phyloP scores from a whole-genome alignment of 306 rosid species.

The Quercus mongolica region DNA sequence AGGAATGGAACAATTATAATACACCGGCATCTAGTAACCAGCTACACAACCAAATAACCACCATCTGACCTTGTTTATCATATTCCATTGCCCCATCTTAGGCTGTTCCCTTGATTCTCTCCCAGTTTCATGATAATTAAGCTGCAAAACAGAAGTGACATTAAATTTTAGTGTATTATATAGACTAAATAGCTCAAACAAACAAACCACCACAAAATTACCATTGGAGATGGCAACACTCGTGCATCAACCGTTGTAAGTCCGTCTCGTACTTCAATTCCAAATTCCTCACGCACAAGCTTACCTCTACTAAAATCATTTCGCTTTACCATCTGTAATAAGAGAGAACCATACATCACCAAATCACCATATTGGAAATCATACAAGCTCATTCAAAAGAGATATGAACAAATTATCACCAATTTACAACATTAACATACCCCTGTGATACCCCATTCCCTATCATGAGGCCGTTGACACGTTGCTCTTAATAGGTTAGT shows the following conservation, averaged over 20 bases:
- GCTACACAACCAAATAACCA: too few species aligned
- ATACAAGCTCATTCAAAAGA: background rate
- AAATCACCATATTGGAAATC: background rate
- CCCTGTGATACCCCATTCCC: slow-evolving; percentile 2
- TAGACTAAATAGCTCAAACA: background rate
- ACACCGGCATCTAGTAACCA: background rate
- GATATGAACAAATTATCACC: background rate
- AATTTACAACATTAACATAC: background rate
- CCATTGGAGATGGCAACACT: slow-evolving; percentile 47
- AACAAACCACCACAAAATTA: background rate
- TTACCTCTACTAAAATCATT: background rate
- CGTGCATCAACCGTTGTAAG: slow-evolving; percentile 37
- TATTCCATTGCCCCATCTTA: slow-evolving; percentile 78
- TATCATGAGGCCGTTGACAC: slow-evolving; percentile 30
- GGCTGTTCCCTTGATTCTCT: slow-evolving; percentile 47
- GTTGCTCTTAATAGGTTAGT: slow-evolving; percentile 35
- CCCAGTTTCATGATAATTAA: slow-evolving; percentile 52
- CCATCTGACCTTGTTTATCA: slow-evolving; percentile 65
- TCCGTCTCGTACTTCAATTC: slow-evolving; percentile 15
- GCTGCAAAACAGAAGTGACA: slow-evolving; percentile 32
- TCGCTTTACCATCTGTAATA: slow-evolving; percentile 1
- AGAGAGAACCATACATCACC: background rate
- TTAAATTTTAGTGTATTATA: background rate
- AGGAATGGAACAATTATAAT: background rate
- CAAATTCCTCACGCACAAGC: slow-evolving; percentile 24